Percentiles rank a stretch among this genome's conserved stretches.
Evolutionary conservation across 352 stramenopile genomes (phyloP).

Genomic region (Phytophthora parvispora): DNA sequence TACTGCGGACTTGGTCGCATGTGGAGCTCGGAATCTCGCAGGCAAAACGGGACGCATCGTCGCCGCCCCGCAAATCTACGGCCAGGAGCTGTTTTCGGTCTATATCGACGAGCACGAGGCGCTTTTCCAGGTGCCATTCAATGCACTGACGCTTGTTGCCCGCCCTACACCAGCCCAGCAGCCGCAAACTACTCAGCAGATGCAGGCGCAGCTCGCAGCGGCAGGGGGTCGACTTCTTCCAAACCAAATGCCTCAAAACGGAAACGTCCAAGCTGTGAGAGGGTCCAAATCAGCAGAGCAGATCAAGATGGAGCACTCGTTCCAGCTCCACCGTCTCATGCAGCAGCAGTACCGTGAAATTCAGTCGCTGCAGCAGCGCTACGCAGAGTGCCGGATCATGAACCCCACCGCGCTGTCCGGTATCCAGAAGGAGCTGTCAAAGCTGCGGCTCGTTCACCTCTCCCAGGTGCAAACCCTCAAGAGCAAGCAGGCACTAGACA

Average conservation of each 20-base stretch:
- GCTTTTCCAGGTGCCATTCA: constrained; percentile 86
- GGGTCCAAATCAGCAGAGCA: constrained; percentile 54
- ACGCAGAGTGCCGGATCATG: constrained; percentile 78
- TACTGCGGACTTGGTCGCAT: constrained; percentile 78
- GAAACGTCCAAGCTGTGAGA: constrained; percentile 20
- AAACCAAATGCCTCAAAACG: constrained; percentile 32
- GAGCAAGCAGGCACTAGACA: constrained; percentile 84
- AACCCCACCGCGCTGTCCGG: constrained; percentile 80
- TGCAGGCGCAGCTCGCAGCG: constrained; percentile 45
- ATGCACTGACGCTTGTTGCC: constrained; percentile 71
- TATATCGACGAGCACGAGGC: constrained; percentile 88
- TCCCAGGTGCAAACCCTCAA: constrained; percentile 90
- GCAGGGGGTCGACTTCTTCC: constrained; percentile 29
- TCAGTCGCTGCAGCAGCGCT: constrained; percentile 86
- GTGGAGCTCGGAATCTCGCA: constrained; percentile 77
- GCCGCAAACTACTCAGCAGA: constrained; percentile 38
- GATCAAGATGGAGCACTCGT: constrained; percentile 90
- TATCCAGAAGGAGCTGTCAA: constrained; percentile 88
- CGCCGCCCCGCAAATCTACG: constrained; percentile 78
- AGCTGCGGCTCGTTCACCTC: constrained; percentile 85
- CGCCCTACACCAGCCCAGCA: constrained; percentile 49
- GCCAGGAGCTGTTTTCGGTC: constrained; percentile 84
- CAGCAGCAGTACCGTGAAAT: constrained; percentile 91
- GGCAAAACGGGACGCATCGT: constrained; percentile 83
- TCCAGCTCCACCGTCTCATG: constrained; percentile 89